phyloP scores from a whole-genome alignment of 371 early-diverging fungal genomes.

The Blastocladiella emersonii region DNA sequence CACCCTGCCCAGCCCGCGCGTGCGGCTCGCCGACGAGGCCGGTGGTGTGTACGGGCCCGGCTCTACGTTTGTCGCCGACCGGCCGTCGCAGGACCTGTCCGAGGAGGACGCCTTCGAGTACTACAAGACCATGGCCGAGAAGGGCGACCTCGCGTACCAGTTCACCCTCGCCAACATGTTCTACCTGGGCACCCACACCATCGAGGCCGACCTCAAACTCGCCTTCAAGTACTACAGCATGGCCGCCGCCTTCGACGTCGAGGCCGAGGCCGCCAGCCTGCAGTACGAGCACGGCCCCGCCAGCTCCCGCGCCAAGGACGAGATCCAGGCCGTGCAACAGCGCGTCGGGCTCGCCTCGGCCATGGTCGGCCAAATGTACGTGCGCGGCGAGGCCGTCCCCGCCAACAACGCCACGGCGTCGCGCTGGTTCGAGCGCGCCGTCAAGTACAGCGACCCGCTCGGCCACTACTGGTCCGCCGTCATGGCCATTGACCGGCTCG shows the following conservation, averaged over 20 bases:
- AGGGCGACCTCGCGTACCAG: slow-evolving; percentile 47
- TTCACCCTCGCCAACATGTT: slow-evolving; percentile 15
- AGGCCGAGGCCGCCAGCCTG: too few relatives aligned
- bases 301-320: too few relatives aligned
- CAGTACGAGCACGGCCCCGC: too few relatives aligned
- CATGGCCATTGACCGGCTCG: slow-evolving; percentile 6
- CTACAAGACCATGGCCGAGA: slow-evolving; percentile 56
- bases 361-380: slow-evolving; percentile 69
- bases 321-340: slow-evolving; percentile 6
- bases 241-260: slow-evolving; percentile 16
- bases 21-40: slow-evolving; percentile 56
- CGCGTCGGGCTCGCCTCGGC: slow-evolving; percentile 55
- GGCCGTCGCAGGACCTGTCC: slow-evolving; percentile 8
- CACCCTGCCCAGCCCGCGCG: slow-evolving; percentile 44
- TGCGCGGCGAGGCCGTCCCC: slow-evolving; percentile 80
- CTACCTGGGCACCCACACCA: slow-evolving; percentile 13
- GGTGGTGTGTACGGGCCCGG: slow-evolving; percentile 64
- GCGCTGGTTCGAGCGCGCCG: slow-evolving; percentile 60
- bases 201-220: slow-evolving; percentile 43
- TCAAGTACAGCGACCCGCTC: slow-evolving; percentile 38
- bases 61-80: slow-evolving; percentile 9
- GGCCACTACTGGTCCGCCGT: slow-evolving; percentile 55
- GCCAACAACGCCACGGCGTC: slow-evolving; percentile 41
- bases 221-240: slow-evolving; percentile 38
- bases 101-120: slow-evolving; percentile 68